These are phyloP conservation scores for Dichotomocladium elegans DNA, from an alignment of 371 early-diverging fungal genomes.

Conservation along the genomic window DNA sequence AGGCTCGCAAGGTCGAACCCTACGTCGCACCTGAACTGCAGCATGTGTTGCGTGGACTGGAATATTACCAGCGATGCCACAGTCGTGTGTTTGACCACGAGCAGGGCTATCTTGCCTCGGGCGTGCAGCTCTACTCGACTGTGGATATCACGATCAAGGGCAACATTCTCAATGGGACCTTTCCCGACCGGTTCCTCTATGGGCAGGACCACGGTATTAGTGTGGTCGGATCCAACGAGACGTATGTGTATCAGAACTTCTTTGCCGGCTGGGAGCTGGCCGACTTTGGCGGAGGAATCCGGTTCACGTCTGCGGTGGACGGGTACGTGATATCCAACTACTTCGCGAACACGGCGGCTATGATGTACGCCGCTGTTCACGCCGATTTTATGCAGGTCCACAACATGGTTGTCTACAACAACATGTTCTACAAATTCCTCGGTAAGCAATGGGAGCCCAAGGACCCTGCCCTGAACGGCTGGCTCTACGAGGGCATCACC, in stretches of 20 bases:
- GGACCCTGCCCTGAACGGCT: conserved; percentile 21
- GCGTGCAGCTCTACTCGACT: conserved; percentile 28
- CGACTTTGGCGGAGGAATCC: conserved; percentile 40
- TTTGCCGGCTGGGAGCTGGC: conserved; percentile 41
- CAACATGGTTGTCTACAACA: conserved; percentile 37
- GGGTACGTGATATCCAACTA: conserved; percentile 40
- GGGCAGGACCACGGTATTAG: conserved; percentile 41
- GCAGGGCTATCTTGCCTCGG: conserved; percentile 39
- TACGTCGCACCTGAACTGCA: conserved; percentile 16
- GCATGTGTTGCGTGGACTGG: conserved; percentile 12
- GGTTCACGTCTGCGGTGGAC: conserved; percentile 44
- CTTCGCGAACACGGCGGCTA: conserved; percentile 35
- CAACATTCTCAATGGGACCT: conserved; percentile 41
- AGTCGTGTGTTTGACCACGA: conserved; percentile 15
- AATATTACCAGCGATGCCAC: conserved; percentile 24
- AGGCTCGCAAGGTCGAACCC: conserved; percentile 18
- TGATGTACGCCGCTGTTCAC: conserved; percentile 39
- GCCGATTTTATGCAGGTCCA: conserved; percentile 36
- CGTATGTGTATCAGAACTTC: conserved; percentile 42
- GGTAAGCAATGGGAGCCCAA: conserved; percentile 14
- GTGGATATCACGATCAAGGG: conserved; percentile 36
- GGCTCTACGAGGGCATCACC: conserved; percentile 42
- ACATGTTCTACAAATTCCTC: conserved; percentile 36
- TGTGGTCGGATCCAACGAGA: conserved; percentile 32
- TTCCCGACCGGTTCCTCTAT: conserved; percentile 26